phyloP scores from a whole-genome alignment of 495 filamentous ascomycete species.

The Cercophora sp. region DNA sequence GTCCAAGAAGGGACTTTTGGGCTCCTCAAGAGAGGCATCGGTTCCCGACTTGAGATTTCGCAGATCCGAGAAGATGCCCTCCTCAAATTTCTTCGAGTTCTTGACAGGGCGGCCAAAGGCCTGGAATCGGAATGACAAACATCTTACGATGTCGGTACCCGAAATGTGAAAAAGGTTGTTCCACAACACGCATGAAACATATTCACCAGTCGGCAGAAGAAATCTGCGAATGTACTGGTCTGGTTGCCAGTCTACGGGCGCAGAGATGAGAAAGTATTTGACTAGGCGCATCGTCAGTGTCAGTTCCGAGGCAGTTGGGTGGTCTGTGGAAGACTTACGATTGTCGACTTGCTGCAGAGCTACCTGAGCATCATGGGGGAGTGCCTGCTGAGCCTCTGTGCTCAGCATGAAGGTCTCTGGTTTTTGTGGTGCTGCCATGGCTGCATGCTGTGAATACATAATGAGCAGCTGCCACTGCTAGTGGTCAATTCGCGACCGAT shows the following conservation, averaged over 20 bases:
- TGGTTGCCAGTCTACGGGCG: constrained; percentile 93
- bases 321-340: constrained; percentile 55
- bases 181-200: constrained; percentile 96
- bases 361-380: constrained; percentile 95
- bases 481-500: constrained; percentile 13
- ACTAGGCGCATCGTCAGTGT: constrained; percentile 61
- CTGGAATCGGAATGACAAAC: constrained; percentile 96
- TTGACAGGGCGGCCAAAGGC: constrained; percentile 97
- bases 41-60: constrained; percentile 97
- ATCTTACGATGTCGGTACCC: constrained; percentile 97
- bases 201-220: constrained; percentile 93
- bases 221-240: constrained; percentile 97
- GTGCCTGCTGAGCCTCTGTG: constrained; percentile 88
- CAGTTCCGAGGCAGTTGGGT: constrained; percentile 2
- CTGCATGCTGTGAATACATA: constrained; percentile 53
- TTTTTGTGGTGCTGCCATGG: constrained; percentile 63
- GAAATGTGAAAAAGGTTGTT: constrained; percentile 99
- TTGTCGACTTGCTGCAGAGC: constrained; percentile 98
- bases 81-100: constrained; percentile 99
- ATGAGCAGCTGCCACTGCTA: constrained; percentile 18
- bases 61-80: constrained; percentile 98
- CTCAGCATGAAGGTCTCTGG: constrained; percentile 98
- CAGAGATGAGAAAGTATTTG: constrained; percentile 99
- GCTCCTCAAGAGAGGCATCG: constrained; percentile 98
- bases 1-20: constrained; percentile 96